phyloP scores from a whole-genome alignment of 345 rosid species.

The Salix brachista region DNA sequence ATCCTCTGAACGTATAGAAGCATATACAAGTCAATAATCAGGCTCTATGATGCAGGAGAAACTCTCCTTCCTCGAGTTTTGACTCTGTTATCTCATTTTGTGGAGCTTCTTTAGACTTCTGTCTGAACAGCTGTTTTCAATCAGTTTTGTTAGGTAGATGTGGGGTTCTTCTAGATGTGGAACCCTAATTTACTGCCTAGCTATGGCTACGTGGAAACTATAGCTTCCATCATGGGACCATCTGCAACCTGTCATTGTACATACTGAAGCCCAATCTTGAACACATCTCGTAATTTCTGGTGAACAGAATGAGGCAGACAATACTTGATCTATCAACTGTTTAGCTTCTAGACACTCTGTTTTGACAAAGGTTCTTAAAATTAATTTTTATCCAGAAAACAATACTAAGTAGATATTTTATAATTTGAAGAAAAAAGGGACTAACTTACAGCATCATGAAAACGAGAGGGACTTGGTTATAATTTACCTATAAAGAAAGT shows the following conservation, averaged over 20 bases:
- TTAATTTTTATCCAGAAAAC: too few species aligned
- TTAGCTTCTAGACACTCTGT: too few species aligned
- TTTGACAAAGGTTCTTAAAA: too few species aligned
- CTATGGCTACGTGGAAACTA: not conserved
- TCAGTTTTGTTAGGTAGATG: not conserved
- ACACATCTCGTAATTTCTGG: too few species aligned
- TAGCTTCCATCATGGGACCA: not conserved
- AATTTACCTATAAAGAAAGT: too few species aligned
- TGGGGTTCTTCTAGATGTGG: not conserved
- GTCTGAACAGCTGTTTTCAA: not conserved
- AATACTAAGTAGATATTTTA: too few species aligned
- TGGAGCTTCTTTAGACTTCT: not conserved
- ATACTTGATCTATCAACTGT: too few species aligned
- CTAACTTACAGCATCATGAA: too few species aligned
- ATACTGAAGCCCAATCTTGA: not conserved
- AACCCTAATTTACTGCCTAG: not conserved
- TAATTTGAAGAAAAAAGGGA: too few species aligned
- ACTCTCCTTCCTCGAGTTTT: not conserved
- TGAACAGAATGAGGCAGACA: too few species aligned
- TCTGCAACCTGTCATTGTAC: constrained; percentile 3
- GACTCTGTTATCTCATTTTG: not conserved
- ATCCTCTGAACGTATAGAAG: not conserved
- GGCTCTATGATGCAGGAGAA: not conserved
- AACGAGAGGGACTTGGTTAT: too few species aligned
- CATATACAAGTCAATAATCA: not conserved